phyloP scores from a whole-genome alignment of 106 monocot genomes.

The Ottelia alismoides region DNA sequence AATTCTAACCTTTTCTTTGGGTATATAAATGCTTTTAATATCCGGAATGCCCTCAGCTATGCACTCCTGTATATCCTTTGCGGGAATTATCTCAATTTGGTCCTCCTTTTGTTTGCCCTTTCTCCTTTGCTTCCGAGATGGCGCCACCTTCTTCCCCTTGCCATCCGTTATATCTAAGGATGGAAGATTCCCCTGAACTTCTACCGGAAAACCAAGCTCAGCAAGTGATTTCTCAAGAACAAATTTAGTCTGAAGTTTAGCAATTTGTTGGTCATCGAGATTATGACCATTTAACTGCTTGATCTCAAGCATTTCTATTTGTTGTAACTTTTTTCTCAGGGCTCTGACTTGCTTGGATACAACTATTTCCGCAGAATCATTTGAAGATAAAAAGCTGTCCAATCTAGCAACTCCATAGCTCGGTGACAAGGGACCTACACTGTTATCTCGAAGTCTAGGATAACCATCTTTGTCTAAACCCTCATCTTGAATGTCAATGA shows the following conservation, averaged over 20 bases:
- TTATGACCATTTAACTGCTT: slow-evolving; percentile 45
- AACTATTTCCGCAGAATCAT: slow-evolving; percentile 11
- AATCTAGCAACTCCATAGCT: slow-evolving; percentile 14
- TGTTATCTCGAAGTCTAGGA: slow-evolving; percentile 22
- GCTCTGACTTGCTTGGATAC: slow-evolving; percentile 75
- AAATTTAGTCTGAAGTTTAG: slow-evolving; percentile 57
- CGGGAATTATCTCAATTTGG: slow-evolving; percentile 15
- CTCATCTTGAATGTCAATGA: slow-evolving; percentile 67
- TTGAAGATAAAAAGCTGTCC: slow-evolving; percentile 43
- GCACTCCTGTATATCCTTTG: slow-evolving; percentile 8
- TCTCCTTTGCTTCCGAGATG: slow-evolving; percentile 46
- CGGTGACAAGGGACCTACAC: slow-evolving; percentile 14
- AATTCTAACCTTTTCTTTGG: slow-evolving; percentile 51
- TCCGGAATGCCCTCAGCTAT: slow-evolving; percentile 16
- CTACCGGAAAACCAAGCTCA: slow-evolving; percentile 62
- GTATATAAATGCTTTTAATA: slow-evolving; percentile 14
- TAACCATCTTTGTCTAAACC: slow-evolving; percentile 19
- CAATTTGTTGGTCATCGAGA: slow-evolving; percentile 91
- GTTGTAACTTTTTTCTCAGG: slow-evolving; percentile 84
- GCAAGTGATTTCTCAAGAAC: slow-evolving; percentile 46
- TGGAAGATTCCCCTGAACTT: slow-evolving; percentile 10
- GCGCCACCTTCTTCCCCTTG: slow-evolving; percentile 35
- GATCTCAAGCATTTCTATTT: slow-evolving; percentile 89
- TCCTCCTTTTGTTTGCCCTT: slow-evolving; percentile 47
- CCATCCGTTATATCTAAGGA: slow-evolving; percentile 18